Conservation (phyloP, 1,284 basidiomycete genomes). For the Malassezia slooffiae region DNA sequence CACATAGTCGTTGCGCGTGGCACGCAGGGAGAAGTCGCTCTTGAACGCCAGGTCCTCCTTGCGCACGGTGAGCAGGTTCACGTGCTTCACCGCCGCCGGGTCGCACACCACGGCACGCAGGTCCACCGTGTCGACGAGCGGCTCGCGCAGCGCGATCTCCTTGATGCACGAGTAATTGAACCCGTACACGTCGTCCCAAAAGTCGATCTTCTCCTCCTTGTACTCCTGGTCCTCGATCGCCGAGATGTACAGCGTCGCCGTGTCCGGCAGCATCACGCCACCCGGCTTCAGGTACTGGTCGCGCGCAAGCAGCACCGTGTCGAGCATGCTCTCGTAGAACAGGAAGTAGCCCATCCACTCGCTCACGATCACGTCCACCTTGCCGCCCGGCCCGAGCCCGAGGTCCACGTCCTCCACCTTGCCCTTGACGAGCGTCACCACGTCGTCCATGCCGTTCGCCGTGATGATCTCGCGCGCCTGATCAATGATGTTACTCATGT, state of each 20-base stretch:
- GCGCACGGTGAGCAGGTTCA: constrained; percentile 79
- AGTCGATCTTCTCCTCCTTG: constrained; percentile 91
- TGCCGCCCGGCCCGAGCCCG: constrained; percentile 48
- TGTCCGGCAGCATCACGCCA: constrained; percentile 93
- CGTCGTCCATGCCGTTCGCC: constrained; percentile 84
- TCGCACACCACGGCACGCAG: constrained; percentile 45
- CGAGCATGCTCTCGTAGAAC: constrained; percentile 98
- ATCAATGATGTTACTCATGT: constrained; percentile 99
- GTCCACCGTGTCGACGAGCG: constrained; percentile 85
- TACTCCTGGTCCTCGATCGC: constrained; percentile 99
- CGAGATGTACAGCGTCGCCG: constrained; percentile 80
- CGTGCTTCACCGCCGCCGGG: constrained; percentile 48
- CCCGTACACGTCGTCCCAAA: constrained; percentile 99
- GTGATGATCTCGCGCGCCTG: constrained; percentile 94
- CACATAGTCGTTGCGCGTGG: constrained; percentile 78
- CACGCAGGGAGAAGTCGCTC: constrained; percentile 66
- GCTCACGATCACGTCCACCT: constrained; percentile 87
- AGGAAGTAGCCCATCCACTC: constrained; percentile 82
- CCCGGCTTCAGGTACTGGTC: constrained; percentile 81
- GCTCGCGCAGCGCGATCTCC: constrained; percentile 91
- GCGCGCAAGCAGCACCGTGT: constrained; percentile 88
- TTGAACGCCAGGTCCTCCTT: constrained; percentile 89
- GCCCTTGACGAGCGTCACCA: constrained; percentile 87
- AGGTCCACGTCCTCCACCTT: constrained; percentile 76
- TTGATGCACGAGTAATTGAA: constrained; percentile 99